Conservation (phyloP, 495 filamentous ascomycete genomes). For the Echria macrotheca region DNA sequence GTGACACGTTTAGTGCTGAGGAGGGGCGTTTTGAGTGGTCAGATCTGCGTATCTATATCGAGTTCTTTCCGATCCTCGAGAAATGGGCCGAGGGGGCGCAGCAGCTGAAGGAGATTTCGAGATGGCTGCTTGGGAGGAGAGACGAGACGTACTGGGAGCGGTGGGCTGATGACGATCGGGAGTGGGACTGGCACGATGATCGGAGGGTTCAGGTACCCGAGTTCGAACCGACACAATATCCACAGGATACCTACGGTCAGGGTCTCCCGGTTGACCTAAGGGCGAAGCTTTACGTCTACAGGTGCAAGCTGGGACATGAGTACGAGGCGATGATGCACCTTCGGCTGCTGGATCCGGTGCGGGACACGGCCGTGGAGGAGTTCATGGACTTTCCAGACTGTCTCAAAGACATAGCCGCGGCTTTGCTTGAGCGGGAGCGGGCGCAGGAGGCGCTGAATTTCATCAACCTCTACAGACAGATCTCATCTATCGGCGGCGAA, state of each 20-base stretch:
- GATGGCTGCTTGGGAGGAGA: constrained; percentile 76
- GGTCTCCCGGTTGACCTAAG: constrained; percentile 78
- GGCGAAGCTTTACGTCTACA: constrained; percentile 78
- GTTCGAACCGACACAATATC: constrained; percentile 49
- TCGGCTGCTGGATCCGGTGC: constrained; percentile 55
- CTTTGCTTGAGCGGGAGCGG: constrained; percentile 52
- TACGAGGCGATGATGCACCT: constrained; percentile 62
- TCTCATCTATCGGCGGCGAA: constrained; percentile 51
- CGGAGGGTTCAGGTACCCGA: constrained; percentile 56
- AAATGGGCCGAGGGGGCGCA: constrained; percentile 58
- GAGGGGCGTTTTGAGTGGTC: constrained; percentile 66
- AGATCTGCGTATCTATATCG: constrained; percentile 76
- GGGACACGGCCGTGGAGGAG: constrained; percentile 41
- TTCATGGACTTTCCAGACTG: constrained; percentile 66
- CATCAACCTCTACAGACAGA: constrained; percentile 60
- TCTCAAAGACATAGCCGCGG: constrained; percentile 65
- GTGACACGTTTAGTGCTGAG: constrained; percentile 36
- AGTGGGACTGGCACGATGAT: constrained; percentile 76
- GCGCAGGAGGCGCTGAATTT: constrained; percentile 65
- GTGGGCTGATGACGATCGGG: constrained; percentile 73
- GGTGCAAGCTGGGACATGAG: constrained; percentile 61
- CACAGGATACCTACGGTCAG: constrained; percentile 59
- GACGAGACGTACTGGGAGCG: constrained; percentile 76
- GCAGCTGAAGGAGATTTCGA: constrained; percentile 61
- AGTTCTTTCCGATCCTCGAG: constrained; percentile 62